phyloP scores from a whole-genome alignment of 2,329 filamentous ascomycete species.

The Bipolaris cookei region DNA sequence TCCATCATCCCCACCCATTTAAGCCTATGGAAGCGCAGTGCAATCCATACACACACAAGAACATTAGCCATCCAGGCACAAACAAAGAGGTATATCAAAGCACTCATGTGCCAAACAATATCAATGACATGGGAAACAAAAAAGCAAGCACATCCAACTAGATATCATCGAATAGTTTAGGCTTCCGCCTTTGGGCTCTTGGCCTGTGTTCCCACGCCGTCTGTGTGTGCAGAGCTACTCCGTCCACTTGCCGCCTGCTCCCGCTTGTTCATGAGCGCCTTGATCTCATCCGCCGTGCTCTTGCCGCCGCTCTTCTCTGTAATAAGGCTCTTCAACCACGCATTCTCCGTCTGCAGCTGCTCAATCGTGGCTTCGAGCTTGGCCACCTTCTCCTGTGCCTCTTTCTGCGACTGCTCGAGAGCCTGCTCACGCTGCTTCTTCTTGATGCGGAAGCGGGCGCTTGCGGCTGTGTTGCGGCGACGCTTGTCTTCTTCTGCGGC shows the following conservation, averaged over 20 bases:
- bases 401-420: conserved; percentile 59
- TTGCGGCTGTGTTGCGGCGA: conserved; percentile 60
- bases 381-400: conserved; percentile 57
- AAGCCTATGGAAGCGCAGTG: not conserved
- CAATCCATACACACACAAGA: not conserved
- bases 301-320: conserved; percentile 56
- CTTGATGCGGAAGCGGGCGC: conserved; percentile 60
- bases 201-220: conserved; percentile 47
- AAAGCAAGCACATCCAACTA: not conserved
- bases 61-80: not conserved
- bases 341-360: conserved; percentile 61
- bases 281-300: conserved; percentile 39
- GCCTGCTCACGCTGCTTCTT: conserved; percentile 62
- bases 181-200: conserved; percentile 40
- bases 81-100: not conserved
- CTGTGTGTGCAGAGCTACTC: conserved; percentile 46
- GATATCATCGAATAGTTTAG: conserved; percentile 26
- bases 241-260: conserved; percentile 42
- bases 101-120: not conserved
- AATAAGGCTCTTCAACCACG: conserved; percentile 60
- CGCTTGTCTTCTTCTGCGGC: conserved; percentile 62
- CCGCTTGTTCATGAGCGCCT: conserved; percentile 43
- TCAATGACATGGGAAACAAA: not conserved
- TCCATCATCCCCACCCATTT: not conserved
- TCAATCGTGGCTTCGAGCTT: conserved; percentile 55